Percentiles rank a stretch among this genome's conserved stretches.
These are phyloP conservation scores for Rhododendron vialii DNA, from an alignment of 148 eudicot species.

Conservation along the genomic window DNA sequence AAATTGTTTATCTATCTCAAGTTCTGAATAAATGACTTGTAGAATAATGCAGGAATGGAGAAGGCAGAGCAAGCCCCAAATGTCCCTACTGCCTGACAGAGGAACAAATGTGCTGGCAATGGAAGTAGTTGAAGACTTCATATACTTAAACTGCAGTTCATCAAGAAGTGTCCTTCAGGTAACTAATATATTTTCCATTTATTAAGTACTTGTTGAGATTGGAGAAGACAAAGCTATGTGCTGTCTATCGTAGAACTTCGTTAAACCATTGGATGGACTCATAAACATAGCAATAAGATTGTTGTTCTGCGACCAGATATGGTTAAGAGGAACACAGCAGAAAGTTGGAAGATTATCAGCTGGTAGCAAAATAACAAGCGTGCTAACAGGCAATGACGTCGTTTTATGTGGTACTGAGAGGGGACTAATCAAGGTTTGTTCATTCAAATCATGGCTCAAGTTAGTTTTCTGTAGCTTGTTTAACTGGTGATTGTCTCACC, in stretches of 20 bases:
- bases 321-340: slow-evolving; percentile 57
- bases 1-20: background rate
- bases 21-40: background rate
- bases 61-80: slow-evolving; percentile 35
- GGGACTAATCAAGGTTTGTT: slow-evolving; percentile 46
- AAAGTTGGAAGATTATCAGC: slow-evolving; percentile 66
- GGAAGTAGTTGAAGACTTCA: slow-evolving; percentile 59
- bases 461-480: background rate
- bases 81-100: slow-evolving; percentile 36
- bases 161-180: slow-evolving; percentile 48
- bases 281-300: background rate
- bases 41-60: slow-evolving; percentile 46
- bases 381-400: slow-evolving; percentile 52
- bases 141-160: slow-evolving; percentile 42
- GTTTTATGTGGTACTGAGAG: slow-evolving; percentile 50
- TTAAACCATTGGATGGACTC: background rate
- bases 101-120: slow-evolving; percentile 38
- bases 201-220: background rate
- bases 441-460: background rate
- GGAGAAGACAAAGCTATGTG: background rate
- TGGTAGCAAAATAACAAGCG: slow-evolving; percentile 60
- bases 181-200: background rate
- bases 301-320: slow-evolving; percentile 27
- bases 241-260: background rate
- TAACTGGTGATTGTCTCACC: background rate